Base-by-base conservation (phyloP, 1,284 basidiomycete species). In the Cutaneotrichosporon cutaneum region DNA sequence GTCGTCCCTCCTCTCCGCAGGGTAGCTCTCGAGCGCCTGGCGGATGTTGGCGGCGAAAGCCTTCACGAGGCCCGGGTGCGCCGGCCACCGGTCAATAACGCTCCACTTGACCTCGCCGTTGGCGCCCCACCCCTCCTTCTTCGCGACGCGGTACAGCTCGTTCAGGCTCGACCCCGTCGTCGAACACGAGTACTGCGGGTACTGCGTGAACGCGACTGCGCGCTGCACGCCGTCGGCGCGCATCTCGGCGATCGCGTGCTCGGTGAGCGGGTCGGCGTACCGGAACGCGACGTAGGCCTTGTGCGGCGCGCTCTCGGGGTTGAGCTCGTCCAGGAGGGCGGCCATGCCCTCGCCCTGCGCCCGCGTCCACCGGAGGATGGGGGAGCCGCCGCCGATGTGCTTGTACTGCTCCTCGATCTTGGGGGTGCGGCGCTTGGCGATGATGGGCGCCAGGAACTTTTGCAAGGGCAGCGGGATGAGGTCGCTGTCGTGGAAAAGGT, bases 101-200 rank as follows among this genome's bases (percentile, higher is more conserved):
- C 91, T 96, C 96, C 96, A 99, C 74, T 93, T 85, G 39, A 99
- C 87, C 62, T 81, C 73, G 39, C 81, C 83, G 54, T 86, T 84
- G 11, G 72, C 73, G 53, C 78, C 70, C 74, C 76, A 76, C 39
- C 72, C 73, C 78, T 64, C 84, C 72, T 64, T 86, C 83, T 56
- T 75, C 9, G 77, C 65, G 63, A 81, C 77, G 59, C 79, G 73
- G 76, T 88, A 96, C 45, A 99, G 82, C 81, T 99, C 95, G 75
- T 99, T 99, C 72, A 99, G 76, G 75, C 90, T 94, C 81, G 92
- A 95, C 44, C 96, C 96, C 0, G 96, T 99, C 5, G 96, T 99
- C 66, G 90, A 94, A 81, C 96, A 99, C 72, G 90, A 93, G 81
- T 99, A 99, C 79, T 99, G 96, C 1, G 96, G 96, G 77, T 99